These are phyloP conservation scores for Naganishia albida DNA, from an alignment of 1,284 basidiomycete genomes.

Conservation along the genomic window DNA sequence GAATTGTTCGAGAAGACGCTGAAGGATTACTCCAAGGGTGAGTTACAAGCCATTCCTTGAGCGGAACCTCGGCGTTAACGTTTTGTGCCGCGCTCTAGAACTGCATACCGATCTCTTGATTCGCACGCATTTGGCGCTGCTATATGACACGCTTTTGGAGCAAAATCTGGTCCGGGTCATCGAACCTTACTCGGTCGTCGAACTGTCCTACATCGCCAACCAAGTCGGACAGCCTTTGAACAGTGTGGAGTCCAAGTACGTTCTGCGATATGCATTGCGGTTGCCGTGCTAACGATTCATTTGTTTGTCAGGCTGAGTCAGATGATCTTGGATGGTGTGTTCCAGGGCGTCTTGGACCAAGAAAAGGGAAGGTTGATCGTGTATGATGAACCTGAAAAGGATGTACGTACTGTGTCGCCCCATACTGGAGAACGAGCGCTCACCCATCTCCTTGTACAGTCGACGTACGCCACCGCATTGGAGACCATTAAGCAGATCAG, in stretches of 20 bases:
- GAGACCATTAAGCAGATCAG: constrained; percentile 85
- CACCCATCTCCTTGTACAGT: constrained; percentile 55
- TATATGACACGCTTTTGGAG: constrained; percentile 94
- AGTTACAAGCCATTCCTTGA: constrained; percentile 36
- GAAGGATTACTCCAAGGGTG: constrained; percentile 82
- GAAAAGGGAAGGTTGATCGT: constrained; percentile 88
- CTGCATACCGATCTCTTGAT: constrained; percentile 92
- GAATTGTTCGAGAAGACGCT: constrained; percentile 86
- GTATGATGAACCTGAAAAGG: constrained; percentile 78
- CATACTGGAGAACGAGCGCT: constrained; percentile 29
- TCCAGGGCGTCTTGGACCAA: constrained; percentile 93
- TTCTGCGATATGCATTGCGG: constrained; percentile 26
- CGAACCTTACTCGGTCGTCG: constrained; percentile 90
- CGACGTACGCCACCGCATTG: constrained; percentile 81
- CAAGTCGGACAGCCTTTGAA: constrained; percentile 85
- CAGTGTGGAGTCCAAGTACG: constrained; percentile 91
- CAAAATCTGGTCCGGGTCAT: constrained; percentile 93
- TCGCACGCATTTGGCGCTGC: constrained; percentile 83
- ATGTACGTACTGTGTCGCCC: constrained; percentile 61
- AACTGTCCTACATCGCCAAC: constrained; percentile 85
- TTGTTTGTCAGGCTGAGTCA: constrained; percentile 70
- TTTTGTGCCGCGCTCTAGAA: constrained; percentile 58
- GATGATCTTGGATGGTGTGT: constrained; percentile 96
- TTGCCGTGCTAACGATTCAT: not conserved
- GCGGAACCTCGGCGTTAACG: constrained; percentile 21